Evolutionary conservation across 2,329 filamentous ascomycete genomes (phyloP).

Genomic region (Aspergillus caelatus): DNA sequence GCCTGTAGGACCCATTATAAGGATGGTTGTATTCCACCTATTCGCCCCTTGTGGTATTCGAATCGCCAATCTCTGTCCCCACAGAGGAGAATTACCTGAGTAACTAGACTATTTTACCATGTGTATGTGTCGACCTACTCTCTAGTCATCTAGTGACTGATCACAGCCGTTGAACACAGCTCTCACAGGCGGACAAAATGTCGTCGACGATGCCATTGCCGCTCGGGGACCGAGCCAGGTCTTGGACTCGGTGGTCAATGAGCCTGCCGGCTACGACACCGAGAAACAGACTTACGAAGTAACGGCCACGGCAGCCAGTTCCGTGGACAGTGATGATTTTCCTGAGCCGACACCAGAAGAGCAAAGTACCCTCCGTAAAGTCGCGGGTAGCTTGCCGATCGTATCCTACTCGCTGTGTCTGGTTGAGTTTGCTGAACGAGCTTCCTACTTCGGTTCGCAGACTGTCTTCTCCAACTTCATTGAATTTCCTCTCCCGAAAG

Average conservation of each 20-base stretch:
- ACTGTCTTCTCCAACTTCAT: slow-evolving; percentile 64
- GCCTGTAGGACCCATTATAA: neutral
- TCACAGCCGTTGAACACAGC: neutral
- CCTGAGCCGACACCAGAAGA: slow-evolving; percentile 52
- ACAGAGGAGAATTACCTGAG: neutral
- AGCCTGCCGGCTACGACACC: neutral
- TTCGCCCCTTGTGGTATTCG: neutral
- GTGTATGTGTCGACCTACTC: neutral
- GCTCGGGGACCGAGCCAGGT: neutral
- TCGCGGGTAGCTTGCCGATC: slow-evolving; percentile 55
- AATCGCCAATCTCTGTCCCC: neutral
- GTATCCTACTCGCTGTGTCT: slow-evolving; percentile 61
- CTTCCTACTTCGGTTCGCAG: slow-evolving; percentile 62
- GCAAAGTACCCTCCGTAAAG: slow-evolving; percentile 47
- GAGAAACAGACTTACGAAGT: neutral
- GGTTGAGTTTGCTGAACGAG: slow-evolving; percentile 64
- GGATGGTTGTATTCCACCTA: neutral
- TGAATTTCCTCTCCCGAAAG: slow-evolving; percentile 60
- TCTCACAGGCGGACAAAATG: neutral
- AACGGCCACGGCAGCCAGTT: neutral
- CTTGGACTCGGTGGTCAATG: neutral
- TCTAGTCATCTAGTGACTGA: neutral
- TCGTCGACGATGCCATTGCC: neutral
- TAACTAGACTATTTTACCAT: neutral
- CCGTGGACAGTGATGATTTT: neutral